Conservation (phyloP, 2,329 filamentous ascomycete genomes). For the Lasiodiplodia sp. region DNA sequence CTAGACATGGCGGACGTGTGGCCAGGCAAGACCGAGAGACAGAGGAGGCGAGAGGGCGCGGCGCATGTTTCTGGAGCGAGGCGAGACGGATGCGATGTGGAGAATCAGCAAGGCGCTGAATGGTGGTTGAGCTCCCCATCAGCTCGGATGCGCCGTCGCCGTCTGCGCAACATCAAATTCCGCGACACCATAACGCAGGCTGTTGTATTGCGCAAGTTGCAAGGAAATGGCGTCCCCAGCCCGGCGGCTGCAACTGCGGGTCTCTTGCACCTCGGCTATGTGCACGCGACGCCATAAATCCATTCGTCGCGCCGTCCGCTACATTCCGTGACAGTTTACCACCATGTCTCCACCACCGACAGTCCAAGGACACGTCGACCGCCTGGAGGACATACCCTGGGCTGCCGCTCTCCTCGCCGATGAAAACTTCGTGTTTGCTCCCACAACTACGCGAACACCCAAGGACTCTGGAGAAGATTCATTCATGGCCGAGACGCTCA, state of each 20-base stretch:
- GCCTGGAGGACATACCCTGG: constrained; percentile 56
- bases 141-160: not conserved
- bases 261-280: constrained; percentile 14
- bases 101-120: constrained; percentile 24
- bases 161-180: not conserved
- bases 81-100: not conserved
- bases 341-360: not conserved
- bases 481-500: constrained; percentile 62
- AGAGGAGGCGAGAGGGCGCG: not conserved
- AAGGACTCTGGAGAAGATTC: constrained; percentile 58
- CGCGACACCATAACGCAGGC: not conserved
- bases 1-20: constrained; percentile 9
- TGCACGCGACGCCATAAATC: no score
- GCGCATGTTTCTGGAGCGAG: constrained; percentile 16
- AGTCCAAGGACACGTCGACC: constrained; percentile 20
- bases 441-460: constrained; percentile 48
- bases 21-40: constrained; percentile 6
- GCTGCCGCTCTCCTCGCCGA: constrained; percentile 54
- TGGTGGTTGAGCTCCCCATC: constrained; percentile 5
- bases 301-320: no score
- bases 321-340: not conserved
- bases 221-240: not conserved
- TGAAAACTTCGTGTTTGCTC: constrained; percentile 50
- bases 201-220: not conserved
- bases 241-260: not conserved